These are phyloP conservation scores for Ascochyta fabae DNA, from an alignment of 2,329 filamentous ascomycete genomes.

Conservation along the genomic window DNA sequence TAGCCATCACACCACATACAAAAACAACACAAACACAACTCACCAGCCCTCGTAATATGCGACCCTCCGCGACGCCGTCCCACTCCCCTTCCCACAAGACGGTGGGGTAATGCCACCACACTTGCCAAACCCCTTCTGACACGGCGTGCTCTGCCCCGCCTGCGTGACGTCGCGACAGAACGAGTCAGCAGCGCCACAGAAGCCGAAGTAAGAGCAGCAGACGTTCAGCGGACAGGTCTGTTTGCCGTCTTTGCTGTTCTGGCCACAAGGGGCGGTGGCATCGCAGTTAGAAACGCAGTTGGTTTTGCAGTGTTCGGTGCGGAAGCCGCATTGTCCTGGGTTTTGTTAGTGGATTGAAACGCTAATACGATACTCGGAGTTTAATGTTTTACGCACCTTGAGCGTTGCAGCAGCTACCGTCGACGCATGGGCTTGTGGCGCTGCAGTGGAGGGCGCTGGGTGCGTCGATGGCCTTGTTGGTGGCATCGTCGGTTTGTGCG, in stretches of 20 bases:
- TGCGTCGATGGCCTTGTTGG: not conserved
- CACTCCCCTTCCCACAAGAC: slow-evolving; percentile 21
- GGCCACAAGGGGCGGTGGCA: slow-evolving; percentile 48
- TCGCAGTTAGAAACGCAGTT: slow-evolving; percentile 45
- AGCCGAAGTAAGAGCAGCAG: slow-evolving; percentile 46
- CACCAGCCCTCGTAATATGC: slow-evolving; percentile 34
- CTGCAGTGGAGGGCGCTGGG: slow-evolving; percentile 10
- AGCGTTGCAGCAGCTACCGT: slow-evolving; percentile 20
- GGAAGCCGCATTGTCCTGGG: slow-evolving; percentile 19
- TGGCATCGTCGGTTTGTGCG: slow-evolving; percentile 7
- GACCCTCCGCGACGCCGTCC: slow-evolving; percentile 22
- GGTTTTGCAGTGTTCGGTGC: slow-evolving; percentile 21
- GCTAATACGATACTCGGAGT: too few relatives aligned
- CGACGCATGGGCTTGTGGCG: slow-evolving; percentile 13
- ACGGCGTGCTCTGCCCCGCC: slow-evolving; percentile 2
- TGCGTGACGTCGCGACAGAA: slow-evolving; percentile 19
- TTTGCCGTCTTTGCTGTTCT: slow-evolving; percentile 25
- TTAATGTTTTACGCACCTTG: slow-evolving; percentile 6
- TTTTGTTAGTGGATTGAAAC: not conserved
- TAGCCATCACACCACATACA: not conserved
- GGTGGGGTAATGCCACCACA: slow-evolving; percentile 13
- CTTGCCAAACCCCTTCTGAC: slow-evolving; percentile 16
- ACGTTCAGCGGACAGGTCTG: slow-evolving; percentile 21
- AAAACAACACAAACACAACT: not conserved
- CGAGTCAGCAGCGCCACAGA: slow-evolving; percentile 46